Conservation (phyloP, 1,284 basidiomycete genomes). For the Afroboletus lepidellus region DNA sequence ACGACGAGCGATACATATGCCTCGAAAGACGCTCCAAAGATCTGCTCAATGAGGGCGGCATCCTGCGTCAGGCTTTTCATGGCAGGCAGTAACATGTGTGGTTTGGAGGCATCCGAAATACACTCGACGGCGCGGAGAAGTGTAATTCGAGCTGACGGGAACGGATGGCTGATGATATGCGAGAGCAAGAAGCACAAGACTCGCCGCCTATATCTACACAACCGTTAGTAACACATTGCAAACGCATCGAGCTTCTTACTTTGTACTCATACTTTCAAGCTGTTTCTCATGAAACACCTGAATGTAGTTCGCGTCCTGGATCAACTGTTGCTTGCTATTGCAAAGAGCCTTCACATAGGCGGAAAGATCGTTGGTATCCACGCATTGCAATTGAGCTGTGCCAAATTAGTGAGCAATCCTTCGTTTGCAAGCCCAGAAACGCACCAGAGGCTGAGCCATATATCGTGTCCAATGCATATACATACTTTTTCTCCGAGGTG, state of each 20-base stretch:
- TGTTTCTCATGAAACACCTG: slow-evolving; percentile 62
- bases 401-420: slow-evolving; percentile 8
- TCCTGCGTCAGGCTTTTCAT: slow-evolving; percentile 47
- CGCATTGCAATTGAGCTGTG: slow-evolving; percentile 70
- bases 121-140: slow-evolving; percentile 61
- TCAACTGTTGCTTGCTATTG: slow-evolving; percentile 59
- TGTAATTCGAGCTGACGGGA: slow-evolving; percentile 48
- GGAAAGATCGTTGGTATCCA: slow-evolving; percentile 71
- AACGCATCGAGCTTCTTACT: slow-evolving; percentile 42
- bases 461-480: slow-evolving; percentile 83
- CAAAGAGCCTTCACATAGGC: slow-evolving; percentile 64
- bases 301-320: slow-evolving; percentile 68
- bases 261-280: slow-evolving; percentile 45
- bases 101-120: slow-evolving; percentile 66
- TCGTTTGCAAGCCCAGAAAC: slow-evolving; percentile 25
- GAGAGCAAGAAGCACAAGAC: slow-evolving; percentile 82
- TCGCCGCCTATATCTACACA: slow-evolving; percentile 66
- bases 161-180: slow-evolving; percentile 68
- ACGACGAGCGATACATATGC: slow-evolving; percentile 51
- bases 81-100: slow-evolving; percentile 62
- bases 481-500: slow-evolving; percentile 44
- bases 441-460: slow-evolving; percentile 72
- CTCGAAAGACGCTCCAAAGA: slow-evolving; percentile 33
- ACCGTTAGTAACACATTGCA: slow-evolving; percentile 11
- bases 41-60: slow-evolving; percentile 8